Conservation (phyloP, 768 basidiomycete species). For the Termitomyces titanicus region DNA sequence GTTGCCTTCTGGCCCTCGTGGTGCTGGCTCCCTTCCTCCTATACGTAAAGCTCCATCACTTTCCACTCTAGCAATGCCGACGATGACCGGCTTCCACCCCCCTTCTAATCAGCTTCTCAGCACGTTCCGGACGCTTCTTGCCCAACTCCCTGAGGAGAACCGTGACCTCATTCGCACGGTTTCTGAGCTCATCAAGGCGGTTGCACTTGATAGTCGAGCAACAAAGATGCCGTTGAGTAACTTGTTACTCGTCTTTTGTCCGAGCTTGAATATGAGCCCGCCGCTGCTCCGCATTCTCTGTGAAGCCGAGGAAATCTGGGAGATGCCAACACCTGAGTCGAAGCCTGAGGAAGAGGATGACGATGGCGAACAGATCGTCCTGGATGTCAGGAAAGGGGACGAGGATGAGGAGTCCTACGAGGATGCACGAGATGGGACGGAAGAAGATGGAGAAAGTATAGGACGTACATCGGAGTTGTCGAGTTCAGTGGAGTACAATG, state of each 20-base stretch:
- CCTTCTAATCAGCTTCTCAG: slow-evolving; percentile 57
- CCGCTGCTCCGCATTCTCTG: slow-evolving; percentile 68
- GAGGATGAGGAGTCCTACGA: slow-evolving; percentile 21
- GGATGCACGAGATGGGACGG: slow-evolving; percentile 25
- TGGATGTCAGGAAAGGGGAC: slow-evolving; percentile 25
- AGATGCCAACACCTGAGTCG: slow-evolving; percentile 11
- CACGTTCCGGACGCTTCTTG: slow-evolving; percentile 60
- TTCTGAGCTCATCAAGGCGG: slow-evolving; percentile 73
- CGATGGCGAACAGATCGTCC: slow-evolving; percentile 17
- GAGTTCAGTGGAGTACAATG: slow-evolving; percentile 32
- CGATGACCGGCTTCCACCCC: slow-evolving; percentile 54
- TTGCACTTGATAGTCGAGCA: slow-evolving; percentile 59
- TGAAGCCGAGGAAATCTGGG: slow-evolving; percentile 70
- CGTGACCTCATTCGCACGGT: slow-evolving; percentile 83
- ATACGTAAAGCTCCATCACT: slow-evolving; percentile 78
- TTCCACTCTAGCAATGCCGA: slow-evolving; percentile 74
- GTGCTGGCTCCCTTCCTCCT: slow-evolving; percentile 27
- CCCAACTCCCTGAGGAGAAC: slow-evolving; percentile 73
- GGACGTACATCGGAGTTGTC: slow-evolving; percentile 24
- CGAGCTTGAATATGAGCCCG: slow-evolving; percentile 78
- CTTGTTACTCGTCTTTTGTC: slow-evolving; percentile 83
- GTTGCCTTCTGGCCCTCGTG: slow-evolving; percentile 19
- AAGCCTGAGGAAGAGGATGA: slow-evolving; percentile 30
- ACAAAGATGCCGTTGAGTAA: slow-evolving; percentile 96
- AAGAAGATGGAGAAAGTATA: slow-evolving; percentile 22